Evolutionary conservation across 805 yeast genomes (phyloP).

Genomic region (Cyberlindnera subsufficiens): DNA sequence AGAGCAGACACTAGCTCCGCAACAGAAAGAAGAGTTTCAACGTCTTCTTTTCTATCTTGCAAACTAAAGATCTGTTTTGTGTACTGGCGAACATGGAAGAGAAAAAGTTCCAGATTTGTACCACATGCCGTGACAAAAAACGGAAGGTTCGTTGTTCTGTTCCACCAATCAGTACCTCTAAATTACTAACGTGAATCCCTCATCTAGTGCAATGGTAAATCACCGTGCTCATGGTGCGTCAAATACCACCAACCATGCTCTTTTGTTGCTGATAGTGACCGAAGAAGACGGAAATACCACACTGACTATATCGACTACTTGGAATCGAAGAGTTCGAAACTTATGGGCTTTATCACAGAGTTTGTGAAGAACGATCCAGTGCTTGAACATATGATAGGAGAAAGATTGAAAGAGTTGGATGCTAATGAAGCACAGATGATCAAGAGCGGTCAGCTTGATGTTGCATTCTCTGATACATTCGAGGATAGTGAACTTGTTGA

Average conservation of each 20-base stretch:
- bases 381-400: conserved; percentile 2
- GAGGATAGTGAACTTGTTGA: background rate
- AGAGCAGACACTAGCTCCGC: no score
- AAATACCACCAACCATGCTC: conserved; percentile 1
- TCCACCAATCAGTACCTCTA: background rate
- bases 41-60: no score
- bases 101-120: no score
- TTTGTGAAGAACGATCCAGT: conserved; percentile 20
- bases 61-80: no score
- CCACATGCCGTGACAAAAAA: background rate
- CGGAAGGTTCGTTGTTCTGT: background rate
- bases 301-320: conserved; percentile 27
- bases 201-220: conserved; percentile 4
- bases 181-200: background rate
- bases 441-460: background rate
- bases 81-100: no score
- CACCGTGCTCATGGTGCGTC: conserved; percentile 2
- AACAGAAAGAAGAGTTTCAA: no score
- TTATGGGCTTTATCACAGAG: conserved; percentile 20
- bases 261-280: conserved; percentile 13
- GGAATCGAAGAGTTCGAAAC: conserved; percentile 18
- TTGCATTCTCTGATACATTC: background rate
- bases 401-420: conserved; percentile 3
- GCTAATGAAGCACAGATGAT: background rate
- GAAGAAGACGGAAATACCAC: conserved; percentile 29